phyloP scores from a whole-genome alignment of 2,329 filamentous ascomycete species.

The Triangularia setosa region DNA sequence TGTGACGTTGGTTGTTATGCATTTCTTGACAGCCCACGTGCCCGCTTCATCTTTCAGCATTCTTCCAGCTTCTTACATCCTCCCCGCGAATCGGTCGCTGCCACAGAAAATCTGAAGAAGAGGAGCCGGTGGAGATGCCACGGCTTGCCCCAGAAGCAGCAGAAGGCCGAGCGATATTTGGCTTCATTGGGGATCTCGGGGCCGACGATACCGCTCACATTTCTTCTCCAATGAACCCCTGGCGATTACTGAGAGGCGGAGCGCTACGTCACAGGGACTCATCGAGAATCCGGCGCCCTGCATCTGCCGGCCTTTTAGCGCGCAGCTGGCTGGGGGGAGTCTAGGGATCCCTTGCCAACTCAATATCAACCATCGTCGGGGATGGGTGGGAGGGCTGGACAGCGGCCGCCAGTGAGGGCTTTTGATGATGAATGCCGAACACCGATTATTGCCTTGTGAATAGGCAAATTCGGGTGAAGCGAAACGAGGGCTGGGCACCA shows the following conservation, averaged over 20 bases:
- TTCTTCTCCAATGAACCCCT: background rate
- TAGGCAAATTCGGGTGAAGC: background rate
- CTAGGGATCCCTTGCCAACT: background rate
- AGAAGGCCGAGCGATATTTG: background rate
- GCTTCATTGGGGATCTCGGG: background rate
- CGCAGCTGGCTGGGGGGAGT: background rate
- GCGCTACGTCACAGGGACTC: background rate
- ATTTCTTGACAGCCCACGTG: background rate
- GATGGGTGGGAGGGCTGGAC: background rate
- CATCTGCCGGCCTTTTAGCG: background rate
- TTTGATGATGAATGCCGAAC: background rate
- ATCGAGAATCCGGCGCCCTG: background rate
- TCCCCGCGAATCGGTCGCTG: background rate
- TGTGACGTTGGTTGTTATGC: background rate
- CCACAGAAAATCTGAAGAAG: background rate
- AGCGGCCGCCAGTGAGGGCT: background rate
- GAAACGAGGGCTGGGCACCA: background rate
- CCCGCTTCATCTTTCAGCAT: background rate
- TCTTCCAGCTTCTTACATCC: background rate
- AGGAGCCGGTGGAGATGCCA: background rate
- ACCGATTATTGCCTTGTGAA: background rate
- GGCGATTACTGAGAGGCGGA: background rate
- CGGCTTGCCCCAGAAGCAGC: background rate
- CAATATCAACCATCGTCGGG: background rate
- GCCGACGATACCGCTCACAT: background rate